Conservation (phyloP, 164 flowering plant species). For the Magnolia officinalis region DNA sequence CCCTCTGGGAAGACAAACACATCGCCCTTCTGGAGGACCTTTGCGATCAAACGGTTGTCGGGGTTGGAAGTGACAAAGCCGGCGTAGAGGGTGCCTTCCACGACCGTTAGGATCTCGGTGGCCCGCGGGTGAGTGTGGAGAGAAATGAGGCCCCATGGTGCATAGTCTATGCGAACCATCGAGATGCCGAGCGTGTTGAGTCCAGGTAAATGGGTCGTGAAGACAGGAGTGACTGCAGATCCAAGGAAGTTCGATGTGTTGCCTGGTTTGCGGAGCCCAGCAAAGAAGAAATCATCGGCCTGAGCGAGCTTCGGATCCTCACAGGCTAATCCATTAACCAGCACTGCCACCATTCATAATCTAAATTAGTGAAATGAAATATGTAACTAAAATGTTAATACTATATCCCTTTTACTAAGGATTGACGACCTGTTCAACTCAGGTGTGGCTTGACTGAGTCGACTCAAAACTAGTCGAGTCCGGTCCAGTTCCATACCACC, state of each 20-base stretch:
- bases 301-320: constrained; percentile 11
- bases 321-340: constrained; percentile 17
- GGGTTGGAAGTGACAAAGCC: constrained; percentile 24
- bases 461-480: too few species aligned
- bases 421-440: too few species aligned
- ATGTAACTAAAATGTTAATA: too few species aligned
- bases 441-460: too few species aligned
- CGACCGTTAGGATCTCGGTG: constrained; percentile 19
- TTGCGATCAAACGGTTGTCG: constrained; percentile 10
- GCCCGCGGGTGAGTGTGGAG: constrained; percentile 25
- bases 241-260: constrained; percentile 13
- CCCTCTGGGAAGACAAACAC: constrained; percentile 21
- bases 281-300: constrained; percentile 15
- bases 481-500: too few species aligned
- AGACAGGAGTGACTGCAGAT: constrained; percentile 13
- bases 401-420: too few species aligned
- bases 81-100: constrained; percentile 18
- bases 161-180: constrained; percentile 18
- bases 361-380: too few species aligned
- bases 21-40: constrained; percentile 21
- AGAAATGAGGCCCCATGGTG: constrained; percentile 14
- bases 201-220: constrained; percentile 12
- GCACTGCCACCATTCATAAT: not conserved
- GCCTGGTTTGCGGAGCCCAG: constrained; percentile 14
- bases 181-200: constrained; percentile 28